phyloP scores from a whole-genome alignment of 1,139 yeast genomes.

The Blastobotrys raffinosifermentans region DNA sequence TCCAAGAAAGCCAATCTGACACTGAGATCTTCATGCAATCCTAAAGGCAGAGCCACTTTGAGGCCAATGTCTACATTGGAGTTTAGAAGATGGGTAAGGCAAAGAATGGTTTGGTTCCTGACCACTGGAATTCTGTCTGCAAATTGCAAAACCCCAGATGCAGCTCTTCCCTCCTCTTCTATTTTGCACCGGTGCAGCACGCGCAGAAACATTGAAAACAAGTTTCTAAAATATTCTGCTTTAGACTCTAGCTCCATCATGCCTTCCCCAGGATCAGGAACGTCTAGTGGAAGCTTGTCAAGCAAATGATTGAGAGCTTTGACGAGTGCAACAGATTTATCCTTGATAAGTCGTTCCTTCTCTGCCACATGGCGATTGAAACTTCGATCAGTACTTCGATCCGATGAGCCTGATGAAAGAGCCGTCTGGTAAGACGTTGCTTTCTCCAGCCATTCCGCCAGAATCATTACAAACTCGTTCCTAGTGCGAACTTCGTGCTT shows the following conservation, averaged over 20 bases:
- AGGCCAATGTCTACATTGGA: conserved; percentile 76
- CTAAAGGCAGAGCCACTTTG: conserved; percentile 70
- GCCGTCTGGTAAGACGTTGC: conserved; percentile 7
- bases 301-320: conserved; percentile 21
- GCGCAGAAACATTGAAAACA: conserved; percentile 64
- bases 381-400: conserved; percentile 10
- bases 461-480: conserved; percentile 53
- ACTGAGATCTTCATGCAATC: conserved; percentile 61
- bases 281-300: conserved; percentile 30
- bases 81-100: conserved; percentile 62
- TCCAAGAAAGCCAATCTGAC: conserved; percentile 69
- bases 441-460: conserved; percentile 59
- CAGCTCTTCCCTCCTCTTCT: conserved; percentile 18
- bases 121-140: conserved; percentile 15
- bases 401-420: conserved; percentile 9
- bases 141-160: conserved; percentile 8
- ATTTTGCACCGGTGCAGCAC: conserved; percentile 55
- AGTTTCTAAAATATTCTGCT: conserved; percentile 61
- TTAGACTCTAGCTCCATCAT: conserved; percentile 51
- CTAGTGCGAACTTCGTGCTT: conserved; percentile 55
- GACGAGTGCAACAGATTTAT: conserved; percentile 23
- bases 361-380: conserved; percentile 18
- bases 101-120: conserved; percentile 58
- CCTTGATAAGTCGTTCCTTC: conserved; percentile 21
- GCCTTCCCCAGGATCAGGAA: conserved; percentile 37